Conservation (phyloP, 2,329 filamentous ascomycete genomes). For the Fusarium succisae region DNA sequence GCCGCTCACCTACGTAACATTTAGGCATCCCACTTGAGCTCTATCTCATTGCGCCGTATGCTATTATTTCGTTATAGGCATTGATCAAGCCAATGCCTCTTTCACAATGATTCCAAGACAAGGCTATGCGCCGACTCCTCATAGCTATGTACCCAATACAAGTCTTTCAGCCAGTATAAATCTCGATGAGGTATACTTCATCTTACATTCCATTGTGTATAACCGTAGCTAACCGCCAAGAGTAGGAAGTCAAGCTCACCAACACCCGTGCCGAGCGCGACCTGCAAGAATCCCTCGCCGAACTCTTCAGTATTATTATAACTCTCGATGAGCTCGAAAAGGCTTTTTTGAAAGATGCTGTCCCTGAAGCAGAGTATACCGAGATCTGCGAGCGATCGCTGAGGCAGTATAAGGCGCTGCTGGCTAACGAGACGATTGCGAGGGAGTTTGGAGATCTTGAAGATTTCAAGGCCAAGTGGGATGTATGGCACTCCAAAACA, state of each 20-base stretch:
- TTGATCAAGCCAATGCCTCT: conserved; percentile 42
- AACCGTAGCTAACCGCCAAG: conserved; percentile 26
- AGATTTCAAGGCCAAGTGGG: conserved; percentile 90
- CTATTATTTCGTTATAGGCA: neutral
- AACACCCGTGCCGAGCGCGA: conserved; percentile 89
- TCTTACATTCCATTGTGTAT: neutral
- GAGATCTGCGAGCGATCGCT: conserved; percentile 94
- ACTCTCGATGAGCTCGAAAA: conserved; percentile 96
- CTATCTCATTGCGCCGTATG: conserved; percentile 2
- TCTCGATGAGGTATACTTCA: conserved; percentile 78
- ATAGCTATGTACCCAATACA: conserved; percentile 89
- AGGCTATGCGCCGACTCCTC: conserved; percentile 88
- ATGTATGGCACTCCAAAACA: conserved; percentile 62
- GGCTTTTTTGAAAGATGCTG: conserved; percentile 94
- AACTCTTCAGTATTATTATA: conserved; percentile 97
- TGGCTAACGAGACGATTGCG: conserved; percentile 91
- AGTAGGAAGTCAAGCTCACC: conserved; percentile 91
- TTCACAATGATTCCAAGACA: conserved; percentile 66
- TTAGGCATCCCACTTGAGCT: conserved; percentile 39
- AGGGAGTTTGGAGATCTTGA: conserved; percentile 88
- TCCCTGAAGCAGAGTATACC: conserved; percentile 91
- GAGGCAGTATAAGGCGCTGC: conserved; percentile 95
- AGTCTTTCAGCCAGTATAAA: conserved; percentile 89
- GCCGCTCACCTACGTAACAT: conserved; percentile 45
- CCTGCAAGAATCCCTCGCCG: conserved; percentile 92